Evolutionary conservation across 768 basidiomycete genomes (phyloP).

Genomic region (Russula lepida): DNA sequence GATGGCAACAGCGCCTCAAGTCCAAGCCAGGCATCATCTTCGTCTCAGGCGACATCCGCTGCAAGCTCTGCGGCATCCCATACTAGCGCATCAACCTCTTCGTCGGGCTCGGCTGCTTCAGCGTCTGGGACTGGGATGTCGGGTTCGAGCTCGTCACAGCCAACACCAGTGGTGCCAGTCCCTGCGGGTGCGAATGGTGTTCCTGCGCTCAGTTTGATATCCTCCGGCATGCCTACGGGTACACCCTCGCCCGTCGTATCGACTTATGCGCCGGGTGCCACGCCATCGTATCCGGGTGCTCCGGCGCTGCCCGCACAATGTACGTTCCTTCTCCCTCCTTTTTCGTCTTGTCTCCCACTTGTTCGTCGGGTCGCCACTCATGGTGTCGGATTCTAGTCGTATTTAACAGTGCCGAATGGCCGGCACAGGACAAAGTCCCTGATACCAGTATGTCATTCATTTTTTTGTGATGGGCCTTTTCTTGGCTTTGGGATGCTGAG

Average conservation of each 20-base stretch:
- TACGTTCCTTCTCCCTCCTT: constrained; percentile 31
- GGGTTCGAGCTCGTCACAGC: neutral
- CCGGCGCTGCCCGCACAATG: constrained; percentile 59
- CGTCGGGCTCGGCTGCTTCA: neutral
- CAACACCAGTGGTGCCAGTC: neutral
- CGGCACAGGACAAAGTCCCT: constrained; percentile 51
- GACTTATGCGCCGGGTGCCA: constrained; percentile 51
- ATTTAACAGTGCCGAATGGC: constrained; percentile 46
- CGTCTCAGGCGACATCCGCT: neutral
- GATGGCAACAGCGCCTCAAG: neutral
- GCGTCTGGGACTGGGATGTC: neutral
- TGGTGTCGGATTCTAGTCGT: constrained; percentile 31
- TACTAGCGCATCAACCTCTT: neutral
- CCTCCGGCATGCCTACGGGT: constrained; percentile 53
- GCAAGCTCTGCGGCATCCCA: neutral
- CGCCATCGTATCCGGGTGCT: constrained; percentile 55
- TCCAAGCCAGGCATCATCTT: neutral
- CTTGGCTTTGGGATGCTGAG: neutral
- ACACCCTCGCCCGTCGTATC: constrained; percentile 41
- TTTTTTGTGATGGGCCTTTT: neutral
- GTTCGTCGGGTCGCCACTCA: neutral
- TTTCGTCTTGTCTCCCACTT: neutral
- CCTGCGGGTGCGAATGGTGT: constrained; percentile 26
- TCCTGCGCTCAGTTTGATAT: constrained; percentile 52
- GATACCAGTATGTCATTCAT: constrained; percentile 41